Evolutionary conservation across 2,329 filamentous ascomycete genomes (phyloP), one percentile per base, ranked within the genome.

Genomic region (Chalara sp.): DNA sequence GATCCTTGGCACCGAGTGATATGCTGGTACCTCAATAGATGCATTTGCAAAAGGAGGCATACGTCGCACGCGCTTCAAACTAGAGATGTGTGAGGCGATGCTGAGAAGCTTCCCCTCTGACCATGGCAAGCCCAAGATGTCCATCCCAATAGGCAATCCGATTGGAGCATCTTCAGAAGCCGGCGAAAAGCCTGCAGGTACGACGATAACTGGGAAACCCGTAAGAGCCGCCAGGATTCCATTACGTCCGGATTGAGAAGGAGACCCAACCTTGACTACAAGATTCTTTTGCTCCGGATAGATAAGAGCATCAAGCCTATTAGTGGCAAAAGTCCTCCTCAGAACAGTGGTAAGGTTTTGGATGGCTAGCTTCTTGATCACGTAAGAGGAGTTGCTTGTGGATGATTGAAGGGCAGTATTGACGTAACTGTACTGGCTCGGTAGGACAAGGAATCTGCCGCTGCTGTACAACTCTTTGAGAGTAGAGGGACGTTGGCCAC

Each of bases 271-370:
- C 44, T 74, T 73, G 2, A 83, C 80, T 5, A 82, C 79, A 1
- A 85, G 72, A 49, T 83, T 83, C 60, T 75, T 76, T 59, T 86
- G 82, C 61, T 85, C 76, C 0, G 82, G 81, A 63, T 85, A 86
- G 57, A 84, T 74, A 35, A 85, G 58, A 0, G 76, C 80, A 60
- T 83, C 76, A 11, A 86, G 68, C 0, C 64, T 53, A 54, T 80
- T 67, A 0, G 59, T 51, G 0, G 66, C 61, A 53, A 85, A 81
- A 0, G 78, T 80, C 3, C 64, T 54, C n/a, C 70, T 65, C 2
- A 85, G 65, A 0, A 72, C 67, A 1, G 70, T 61, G 4, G 74
- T 81, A 11, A 86, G 70, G 46, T 75, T 69, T 6, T 67, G 65
- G 51, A 86, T 82, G 1, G 69, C 71, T 5, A 66, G 56, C 48